A percentile compares a stretch with the other conserved stretches of the same genome.
phyloP scores from a whole-genome alignment of 768 basidiomycete species.

The Ramaria rubella region DNA sequence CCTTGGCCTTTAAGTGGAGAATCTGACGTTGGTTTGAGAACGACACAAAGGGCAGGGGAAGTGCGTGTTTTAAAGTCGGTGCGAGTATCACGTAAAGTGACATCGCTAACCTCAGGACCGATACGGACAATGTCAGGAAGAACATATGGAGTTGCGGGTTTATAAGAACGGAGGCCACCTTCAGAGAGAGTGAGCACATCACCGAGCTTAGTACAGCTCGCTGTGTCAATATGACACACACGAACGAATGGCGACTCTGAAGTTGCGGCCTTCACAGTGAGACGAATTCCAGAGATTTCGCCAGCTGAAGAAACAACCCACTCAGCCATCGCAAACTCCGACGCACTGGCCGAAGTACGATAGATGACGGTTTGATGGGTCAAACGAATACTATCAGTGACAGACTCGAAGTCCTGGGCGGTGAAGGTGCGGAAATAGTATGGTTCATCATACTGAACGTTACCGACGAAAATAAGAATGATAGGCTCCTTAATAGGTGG shows the following conservation, averaged over 20 bases:
- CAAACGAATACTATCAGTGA: constrained; percentile 27
- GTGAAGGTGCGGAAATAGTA: constrained; percentile 37
- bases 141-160: constrained; percentile 26
- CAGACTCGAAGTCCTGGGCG: constrained; percentile 29
- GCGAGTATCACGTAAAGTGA: constrained; percentile 25
- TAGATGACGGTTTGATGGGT: constrained; percentile 33
- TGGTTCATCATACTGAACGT: constrained; percentile 26
- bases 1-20: constrained; percentile 32
- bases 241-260: constrained; percentile 30
- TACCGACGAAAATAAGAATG: constrained; percentile 33
- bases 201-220: constrained; percentile 30
- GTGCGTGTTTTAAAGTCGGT: constrained; percentile 35
- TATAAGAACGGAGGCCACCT: constrained; percentile 34
- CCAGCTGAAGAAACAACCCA: constrained; percentile 34
- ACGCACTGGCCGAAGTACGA: constrained; percentile 27
- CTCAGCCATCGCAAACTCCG: constrained; percentile 35
- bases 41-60: constrained; percentile 25
- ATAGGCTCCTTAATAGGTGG: constrained; percentile 28
- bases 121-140: constrained; percentile 29
- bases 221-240: constrained; percentile 33
- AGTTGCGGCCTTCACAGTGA: constrained; percentile 32
- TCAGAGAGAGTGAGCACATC: constrained; percentile 30
- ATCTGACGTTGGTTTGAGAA: constrained; percentile 31
- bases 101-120: constrained; percentile 29
- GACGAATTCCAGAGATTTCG: constrained; percentile 30